Base-by-base conservation (phyloP, 2,329 filamentous ascomycete species). In the Fusarium piperis region DNA sequence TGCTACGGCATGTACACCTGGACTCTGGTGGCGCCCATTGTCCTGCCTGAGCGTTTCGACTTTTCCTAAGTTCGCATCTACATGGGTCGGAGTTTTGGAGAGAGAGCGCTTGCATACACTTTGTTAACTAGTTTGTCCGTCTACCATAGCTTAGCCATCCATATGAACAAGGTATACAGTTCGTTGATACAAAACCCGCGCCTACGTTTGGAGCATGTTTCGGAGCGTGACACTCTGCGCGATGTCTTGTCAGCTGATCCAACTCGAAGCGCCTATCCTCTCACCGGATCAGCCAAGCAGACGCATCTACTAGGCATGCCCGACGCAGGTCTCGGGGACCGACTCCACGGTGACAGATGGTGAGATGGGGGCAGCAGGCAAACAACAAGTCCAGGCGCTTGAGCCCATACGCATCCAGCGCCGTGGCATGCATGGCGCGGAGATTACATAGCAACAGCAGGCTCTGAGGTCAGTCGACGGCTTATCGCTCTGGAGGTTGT, bases 1-100 rank as follows among this genome's bases (percentile, higher is more conserved):
- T 99, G 96, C 84, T 98, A 99, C 81, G 91, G 85, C 58, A 93
- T 99, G 81, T 99, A 98, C 79, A 89, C 91, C 30, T 99, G 96
- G 96, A 97, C 94, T 18, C 82, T 99, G 75, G 86, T 97, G 46
- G 96, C 96, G 48, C 96, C 96, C 3, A 87, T 97, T 38, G 82
- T 97, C 48, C 81, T 97, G 77, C 95, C 95, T 3, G 95, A 97
- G 76, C 88, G 95, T 57, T 98, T 98, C 79, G 94, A 94, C 55
- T 85, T 86, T 74, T 84, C 82, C 33, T 80, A 61, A 56, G 28
- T 35, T 65, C 3, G 26, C 26, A 52, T 55, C 55, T 65, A 64
- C 61, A 68, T 74, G 64, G 51, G 48, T 30, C 51, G 70, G 73
- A 65, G 70, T 71, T 76, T 59, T 39, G 36, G 23, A 36, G 28